These are phyloP conservation scores for Diplogelasinospora grovesii DNA, from an alignment of 495 filamentous ascomycete genomes.

Conservation along the genomic window DNA sequence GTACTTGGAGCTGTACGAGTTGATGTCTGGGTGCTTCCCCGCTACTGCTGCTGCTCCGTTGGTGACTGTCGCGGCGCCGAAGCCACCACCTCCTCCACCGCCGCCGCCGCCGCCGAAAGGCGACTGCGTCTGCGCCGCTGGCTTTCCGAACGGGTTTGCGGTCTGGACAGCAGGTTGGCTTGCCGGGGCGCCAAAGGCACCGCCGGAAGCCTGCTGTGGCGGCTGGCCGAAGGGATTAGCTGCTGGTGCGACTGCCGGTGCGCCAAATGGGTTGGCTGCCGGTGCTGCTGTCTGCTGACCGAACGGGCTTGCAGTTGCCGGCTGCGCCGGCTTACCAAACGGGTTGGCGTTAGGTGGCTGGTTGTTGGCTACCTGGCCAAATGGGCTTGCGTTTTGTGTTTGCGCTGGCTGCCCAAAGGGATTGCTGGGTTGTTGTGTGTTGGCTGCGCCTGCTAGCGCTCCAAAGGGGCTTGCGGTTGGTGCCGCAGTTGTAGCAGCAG, in stretches of 20 bases:
- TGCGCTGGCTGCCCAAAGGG: slow-evolving; percentile 18
- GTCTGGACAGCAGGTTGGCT: slow-evolving; percentile 4
- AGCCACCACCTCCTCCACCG: slow-evolving; percentile 1
- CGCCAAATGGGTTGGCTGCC: slow-evolving; percentile 6
- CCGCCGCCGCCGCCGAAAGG: no score
- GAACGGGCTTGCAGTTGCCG: slow-evolving; percentile 2
- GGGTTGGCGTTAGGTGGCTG: slow-evolving; percentile 5
- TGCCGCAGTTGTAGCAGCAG: slow-evolving; percentile 1
- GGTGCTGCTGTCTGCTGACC: slow-evolving; percentile 1
- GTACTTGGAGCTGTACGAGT: slow-evolving; percentile 27
- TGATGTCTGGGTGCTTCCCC: slow-evolving; percentile 37
- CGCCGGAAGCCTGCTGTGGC: neutral
- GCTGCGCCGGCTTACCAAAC: slow-evolving; percentile 17
- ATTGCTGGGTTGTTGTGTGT: no score
- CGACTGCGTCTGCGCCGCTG: neutral
- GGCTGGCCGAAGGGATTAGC: neutral
- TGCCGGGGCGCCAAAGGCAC: no score
- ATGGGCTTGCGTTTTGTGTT: slow-evolving; percentile 10
- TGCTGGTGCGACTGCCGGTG: neutral
- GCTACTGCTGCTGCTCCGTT: neutral
- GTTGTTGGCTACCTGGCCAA: slow-evolving; percentile 10
- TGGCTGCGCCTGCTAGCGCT: no score
- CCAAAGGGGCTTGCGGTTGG: slow-evolving; percentile 2
- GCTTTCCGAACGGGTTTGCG: slow-evolving; percentile 11
- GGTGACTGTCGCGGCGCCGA: neutral